Evolutionary conservation across 805 yeast species (phyloP).

Genomic region (Teunomyces cretensis): DNA sequence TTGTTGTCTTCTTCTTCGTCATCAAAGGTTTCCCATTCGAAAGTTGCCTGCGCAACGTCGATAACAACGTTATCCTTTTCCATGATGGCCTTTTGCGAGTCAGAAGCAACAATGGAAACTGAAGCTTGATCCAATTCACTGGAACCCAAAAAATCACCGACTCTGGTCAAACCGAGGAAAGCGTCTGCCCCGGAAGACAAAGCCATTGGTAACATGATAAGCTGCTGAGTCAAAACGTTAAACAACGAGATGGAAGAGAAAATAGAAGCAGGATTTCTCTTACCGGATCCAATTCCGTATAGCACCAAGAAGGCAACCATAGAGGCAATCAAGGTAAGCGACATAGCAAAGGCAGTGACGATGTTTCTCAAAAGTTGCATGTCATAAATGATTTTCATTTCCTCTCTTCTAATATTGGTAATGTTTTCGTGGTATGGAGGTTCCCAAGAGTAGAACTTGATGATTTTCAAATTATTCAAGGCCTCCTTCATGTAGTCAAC

Average conservation of each 20-base stretch:
- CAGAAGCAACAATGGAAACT: constrained; percentile 23
- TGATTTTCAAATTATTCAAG: constrained; percentile 71
- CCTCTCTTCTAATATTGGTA: constrained; percentile 54
- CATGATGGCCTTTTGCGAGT: constrained; percentile 22
- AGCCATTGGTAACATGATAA: constrained; percentile 70
- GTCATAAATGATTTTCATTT: constrained; percentile 58
- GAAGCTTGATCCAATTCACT: constrained; percentile 40
- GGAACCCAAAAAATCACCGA: constrained; percentile 51
- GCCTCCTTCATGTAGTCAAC: constrained; percentile 77
- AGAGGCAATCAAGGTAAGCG: constrained; percentile 71
- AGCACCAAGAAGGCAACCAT: constrained; percentile 50
- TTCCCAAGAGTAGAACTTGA: constrained; percentile 93
- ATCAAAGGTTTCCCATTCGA: constrained; percentile 59
- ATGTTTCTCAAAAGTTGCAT: constrained; percentile 68
- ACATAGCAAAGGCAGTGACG: constrained; percentile 59
- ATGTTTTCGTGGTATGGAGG: constrained; percentile 65
- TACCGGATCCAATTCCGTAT: constrained; percentile 28
- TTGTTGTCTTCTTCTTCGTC: constrained; percentile 17
- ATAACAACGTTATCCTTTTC: constrained; percentile 42
- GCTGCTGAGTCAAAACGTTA: constrained; percentile 58
- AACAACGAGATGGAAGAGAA: constrained; percentile 73
- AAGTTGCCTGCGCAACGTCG: constrained; percentile 50
- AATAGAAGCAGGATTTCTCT: constrained; percentile 56
- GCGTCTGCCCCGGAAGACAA: constrained; percentile 70
- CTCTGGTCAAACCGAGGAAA: constrained; percentile 57